Evolutionary conservation across 2,329 filamentous ascomycete species (phyloP).

Genomic region (Colletotrichum lupini): DNA sequence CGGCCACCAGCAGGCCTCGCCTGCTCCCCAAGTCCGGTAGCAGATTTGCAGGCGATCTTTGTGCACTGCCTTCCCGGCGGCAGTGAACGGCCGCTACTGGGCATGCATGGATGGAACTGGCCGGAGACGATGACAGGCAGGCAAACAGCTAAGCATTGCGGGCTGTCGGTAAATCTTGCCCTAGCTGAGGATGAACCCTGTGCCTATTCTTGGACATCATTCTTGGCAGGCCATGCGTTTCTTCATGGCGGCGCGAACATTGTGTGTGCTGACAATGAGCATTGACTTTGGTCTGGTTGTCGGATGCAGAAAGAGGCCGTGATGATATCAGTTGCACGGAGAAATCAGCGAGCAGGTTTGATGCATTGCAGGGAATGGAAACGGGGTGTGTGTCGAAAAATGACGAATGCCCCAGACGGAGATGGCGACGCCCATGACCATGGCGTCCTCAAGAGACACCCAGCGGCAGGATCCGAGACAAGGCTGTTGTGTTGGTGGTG

Average conservation of each 20-base stretch:
- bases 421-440: slow-evolving; percentile 17
- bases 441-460: not conserved
- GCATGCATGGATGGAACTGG: slow-evolving; percentile 13
- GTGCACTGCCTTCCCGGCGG: slow-evolving; percentile 1
- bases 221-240: slow-evolving; percentile 28
- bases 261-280: not conserved
- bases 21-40: not conserved
- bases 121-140: slow-evolving; percentile 15
- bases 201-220: slow-evolving; percentile 29
- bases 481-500: slow-evolving; percentile 15
- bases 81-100: not conserved
- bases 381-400: not conserved
- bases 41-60: not conserved
- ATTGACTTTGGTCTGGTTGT: not conserved
- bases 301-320: not conserved
- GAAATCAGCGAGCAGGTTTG: slow-evolving; percentile 1
- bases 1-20: slow-evolving; percentile 6
- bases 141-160: slow-evolving; percentile 29
- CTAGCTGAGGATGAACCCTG: slow-evolving; percentile 8
- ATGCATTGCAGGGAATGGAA: not conserved
- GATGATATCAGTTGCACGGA: slow-evolving; percentile 1
- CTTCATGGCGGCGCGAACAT: not conserved
- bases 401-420: not conserved
- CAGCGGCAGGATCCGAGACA: slow-evolving; percentile 30
- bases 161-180: slow-evolving; percentile 29